These are phyloP conservation scores for Incumbomyces lentus DNA, from an alignment of 2,329 filamentous ascomycete genomes.

Conservation along the genomic window DNA sequence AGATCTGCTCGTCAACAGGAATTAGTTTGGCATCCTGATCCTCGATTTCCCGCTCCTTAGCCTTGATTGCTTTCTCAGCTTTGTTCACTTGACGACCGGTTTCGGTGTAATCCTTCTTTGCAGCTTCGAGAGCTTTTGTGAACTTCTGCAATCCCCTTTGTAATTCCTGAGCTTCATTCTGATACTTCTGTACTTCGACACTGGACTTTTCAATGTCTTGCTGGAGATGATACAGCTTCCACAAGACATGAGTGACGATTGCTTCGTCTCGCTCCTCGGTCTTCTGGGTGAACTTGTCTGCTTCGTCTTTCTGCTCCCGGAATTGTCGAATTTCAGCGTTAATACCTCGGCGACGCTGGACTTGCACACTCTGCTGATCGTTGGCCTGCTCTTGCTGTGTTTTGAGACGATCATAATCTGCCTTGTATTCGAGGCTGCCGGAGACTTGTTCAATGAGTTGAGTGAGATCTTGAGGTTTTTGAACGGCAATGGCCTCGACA, in stretches of 20 bases:
- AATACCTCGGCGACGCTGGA: constrained; percentile 82
- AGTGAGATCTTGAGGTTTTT: constrained; percentile 88
- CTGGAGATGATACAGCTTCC: constrained; percentile 95
- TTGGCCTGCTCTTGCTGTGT: constrained; percentile 73
- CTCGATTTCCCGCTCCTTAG: constrained; percentile 77
- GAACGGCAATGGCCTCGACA: constrained; percentile 90
- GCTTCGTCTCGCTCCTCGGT: constrained; percentile 82
- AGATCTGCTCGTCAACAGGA: constrained; percentile 85
- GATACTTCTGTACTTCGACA: constrained; percentile 80
- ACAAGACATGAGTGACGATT: constrained; percentile 84
- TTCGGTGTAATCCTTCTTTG: constrained; percentile 71
- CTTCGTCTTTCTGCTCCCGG: constrained; percentile 90
- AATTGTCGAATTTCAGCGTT: constrained; percentile 98
- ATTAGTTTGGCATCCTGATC: constrained; percentile 76
- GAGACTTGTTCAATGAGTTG: constrained; percentile 95
- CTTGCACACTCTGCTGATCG: constrained; percentile 79
- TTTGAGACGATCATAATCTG: constrained; percentile 87
- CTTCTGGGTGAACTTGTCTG: constrained; percentile 85
- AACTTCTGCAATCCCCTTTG: constrained; percentile 79
- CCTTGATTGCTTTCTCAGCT: constrained; percentile 74
- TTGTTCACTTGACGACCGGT: constrained; percentile 67
- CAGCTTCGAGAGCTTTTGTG: constrained; percentile 67
- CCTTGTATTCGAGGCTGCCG: constrained; percentile 86
- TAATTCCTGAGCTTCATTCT: constrained; percentile 89
- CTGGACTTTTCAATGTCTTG: constrained; percentile 86